Evolutionary conservation across 1,284 basidiomycete genomes (phyloP), one percentile per base, ranked within the genome.

Genomic region (Ustilago curta): DNA sequence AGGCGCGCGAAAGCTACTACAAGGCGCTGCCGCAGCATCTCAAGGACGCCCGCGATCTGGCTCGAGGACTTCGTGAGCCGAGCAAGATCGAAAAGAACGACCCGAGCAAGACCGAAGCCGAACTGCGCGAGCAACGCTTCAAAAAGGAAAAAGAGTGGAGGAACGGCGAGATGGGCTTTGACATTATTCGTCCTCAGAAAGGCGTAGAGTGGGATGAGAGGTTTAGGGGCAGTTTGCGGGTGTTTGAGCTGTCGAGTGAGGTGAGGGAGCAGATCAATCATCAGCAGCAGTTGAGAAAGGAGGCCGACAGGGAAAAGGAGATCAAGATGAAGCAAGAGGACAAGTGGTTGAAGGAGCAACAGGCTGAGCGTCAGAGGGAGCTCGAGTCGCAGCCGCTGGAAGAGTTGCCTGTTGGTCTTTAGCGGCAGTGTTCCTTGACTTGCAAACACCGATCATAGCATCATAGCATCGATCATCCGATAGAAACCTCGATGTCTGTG

Each of bases 71-170:
- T 45, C 88, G 94, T n/a, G 92, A 95, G 80, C 90, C 91, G 18
- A 95, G 92, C 8, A 92, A 92, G 82, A 91, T 92, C 62, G 95
- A 98, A 86, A 85, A 87, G 66, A 89, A 89, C 45, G 90, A 93
- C 77, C 93, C 93, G 3, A 93, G 95, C 7, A 90, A 90, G 39
- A 94, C 91, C 2, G 93, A 98, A 86, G 90, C 93, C 25, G 93
- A 96, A 81, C 87, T 97, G 91, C 65, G 76, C n/a, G 69, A 77
- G 42, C 71, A 82, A 50, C 63, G 83, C 8, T 78, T 84, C 58
- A 70, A 91, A 85, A 95, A 94, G 86, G 95, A 97, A 87, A 85
- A 90, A 76, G 88, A 90, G 72, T 97, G 95, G 95, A 88, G 89
- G 54, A 88, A 89, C 29, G 90, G 93, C 72, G 87, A 91, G 72